Evolutionary conservation across 306 rosid genomes (phyloP).

Genomic region (Vigna radiata): DNA sequence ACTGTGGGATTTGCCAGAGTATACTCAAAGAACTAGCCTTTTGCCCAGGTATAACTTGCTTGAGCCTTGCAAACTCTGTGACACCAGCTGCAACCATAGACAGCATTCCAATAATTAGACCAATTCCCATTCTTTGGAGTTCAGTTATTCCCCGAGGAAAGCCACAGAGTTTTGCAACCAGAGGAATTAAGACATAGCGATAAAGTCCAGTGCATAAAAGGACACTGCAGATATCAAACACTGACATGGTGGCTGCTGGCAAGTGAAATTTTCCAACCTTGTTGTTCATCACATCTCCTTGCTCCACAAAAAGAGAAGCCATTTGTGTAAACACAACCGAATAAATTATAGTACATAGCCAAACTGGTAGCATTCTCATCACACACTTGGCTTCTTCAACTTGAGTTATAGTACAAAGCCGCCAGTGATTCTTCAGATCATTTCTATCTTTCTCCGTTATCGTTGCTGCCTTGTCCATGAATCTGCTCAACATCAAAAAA

Average conservation of each 20-base stretch:
- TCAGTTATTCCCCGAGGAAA: slow-evolving; percentile 58
- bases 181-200: slow-evolving; percentile 54
- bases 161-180: slow-evolving; percentile 48
- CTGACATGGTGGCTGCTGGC: slow-evolving; percentile 74
- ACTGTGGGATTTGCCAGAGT: slow-evolving; percentile 62
- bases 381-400: slow-evolving; percentile 77
- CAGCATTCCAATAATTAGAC: slow-evolving; percentile 61
- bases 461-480: slow-evolving; percentile 71
- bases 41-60: slow-evolving; percentile 31
- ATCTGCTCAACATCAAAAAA: slow-evolving; percentile 46
- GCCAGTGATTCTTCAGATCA: slow-evolving; percentile 48
- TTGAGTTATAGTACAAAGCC: slow-evolving; percentile 67
- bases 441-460: slow-evolving; percentile 28
- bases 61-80: slow-evolving; percentile 55
- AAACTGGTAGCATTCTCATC: slow-evolving; percentile 62
- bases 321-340: slow-evolving; percentile 71
- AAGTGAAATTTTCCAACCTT: slow-evolving; percentile 46
- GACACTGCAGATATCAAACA: slow-evolving; percentile 62
- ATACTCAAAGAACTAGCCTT: slow-evolving; percentile 55
- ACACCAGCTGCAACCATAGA: slow-evolving; percentile 64
- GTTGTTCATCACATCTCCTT: slow-evolving; percentile 67
- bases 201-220: slow-evolving; percentile 57
- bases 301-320: slow-evolving; percentile 75
- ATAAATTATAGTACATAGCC: slow-evolving; percentile 70
- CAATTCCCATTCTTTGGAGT: slow-evolving; percentile 72